A percentile compares a stretch with the other conserved stretches of the same genome.
phyloP scores from a whole-genome alignment of 169 alveolate genomes.

The Eimeria sp. region DNA sequence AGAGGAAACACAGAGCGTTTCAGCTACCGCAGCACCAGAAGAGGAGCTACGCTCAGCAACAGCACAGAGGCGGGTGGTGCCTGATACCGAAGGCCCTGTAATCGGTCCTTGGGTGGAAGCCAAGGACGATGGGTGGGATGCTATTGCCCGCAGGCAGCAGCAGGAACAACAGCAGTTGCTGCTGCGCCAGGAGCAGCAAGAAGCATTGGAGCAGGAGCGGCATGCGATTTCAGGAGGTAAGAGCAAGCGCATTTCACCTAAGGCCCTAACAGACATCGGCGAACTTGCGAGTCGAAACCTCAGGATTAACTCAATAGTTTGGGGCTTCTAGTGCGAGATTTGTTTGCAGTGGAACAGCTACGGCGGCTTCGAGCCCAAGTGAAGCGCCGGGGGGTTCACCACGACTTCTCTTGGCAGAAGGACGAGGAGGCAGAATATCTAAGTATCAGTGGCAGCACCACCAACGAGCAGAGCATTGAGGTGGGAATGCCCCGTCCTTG shows the following conservation, averaged over 20 bases:
- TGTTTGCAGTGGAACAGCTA: slow-evolving; percentile 26
- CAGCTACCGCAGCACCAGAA: not conserved
- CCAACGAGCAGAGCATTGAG: slow-evolving; percentile 34
- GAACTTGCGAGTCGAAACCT: not conserved
- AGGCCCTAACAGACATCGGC: not conserved
- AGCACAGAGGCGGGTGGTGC: not conserved
- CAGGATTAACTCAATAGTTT: not conserved
- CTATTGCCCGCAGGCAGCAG: slow-evolving; percentile 54
- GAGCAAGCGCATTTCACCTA: not conserved
- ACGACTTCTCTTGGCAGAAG: slow-evolving; percentile 39
- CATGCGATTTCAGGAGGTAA: slow-evolving; percentile 4
- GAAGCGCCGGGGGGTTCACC: slow-evolving; percentile 48
- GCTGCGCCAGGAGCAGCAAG: slow-evolving; percentile 22
- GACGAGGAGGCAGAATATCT: slow-evolving; percentile 23
- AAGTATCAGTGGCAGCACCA: not conserved
- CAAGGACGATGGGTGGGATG: slow-evolving; percentile 48
- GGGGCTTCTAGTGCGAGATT: not conserved
- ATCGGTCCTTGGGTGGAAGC: slow-evolving; percentile 66
- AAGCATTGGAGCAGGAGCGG: slow-evolving; percentile 11
- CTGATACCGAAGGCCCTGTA: slow-evolving; percentile 21
- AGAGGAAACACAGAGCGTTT: not conserved
- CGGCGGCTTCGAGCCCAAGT: slow-evolving; percentile 60
- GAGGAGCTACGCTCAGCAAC: not conserved
- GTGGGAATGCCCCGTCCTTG: not conserved
- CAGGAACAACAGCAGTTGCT: slow-evolving; percentile 3